Evolutionary conservation across 78 protist species (phyloP).

Genomic region (Thecamonas trahens): DNA sequence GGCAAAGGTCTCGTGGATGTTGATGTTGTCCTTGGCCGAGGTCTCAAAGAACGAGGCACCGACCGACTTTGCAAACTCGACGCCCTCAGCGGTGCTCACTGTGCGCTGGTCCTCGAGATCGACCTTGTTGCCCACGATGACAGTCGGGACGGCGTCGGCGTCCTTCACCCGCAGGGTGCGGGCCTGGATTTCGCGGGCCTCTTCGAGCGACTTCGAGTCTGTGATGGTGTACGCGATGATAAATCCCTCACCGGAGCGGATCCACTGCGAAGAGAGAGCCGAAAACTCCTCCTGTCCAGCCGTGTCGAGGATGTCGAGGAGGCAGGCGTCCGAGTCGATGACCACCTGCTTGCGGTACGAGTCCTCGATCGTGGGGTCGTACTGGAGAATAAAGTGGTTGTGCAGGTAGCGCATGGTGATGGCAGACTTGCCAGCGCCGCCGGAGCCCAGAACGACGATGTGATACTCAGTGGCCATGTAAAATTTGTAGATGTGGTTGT

Average conservation of each 20-base stretch:
- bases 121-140: constrained; percentile 37
- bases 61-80: not conserved
- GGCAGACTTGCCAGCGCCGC: too few relatives aligned
- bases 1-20: constrained; percentile 48
- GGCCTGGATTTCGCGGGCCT: constrained; percentile 46
- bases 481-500: too few relatives aligned
- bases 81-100: not conserved
- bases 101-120: constrained; percentile 16
- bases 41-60: not conserved
- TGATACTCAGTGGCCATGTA: too few relatives aligned
- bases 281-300: constrained; percentile 79
- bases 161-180: constrained; percentile 64
- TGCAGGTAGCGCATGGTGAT: too few relatives aligned
- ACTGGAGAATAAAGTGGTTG: too few relatives aligned
- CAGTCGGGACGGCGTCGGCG: constrained; percentile 29
- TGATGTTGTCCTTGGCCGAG: constrained; percentile 25
- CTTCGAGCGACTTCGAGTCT: constrained; percentile 46
- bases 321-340: too few relatives aligned
- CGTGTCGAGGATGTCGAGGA: constrained; percentile 70
- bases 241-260: constrained; percentile 74
- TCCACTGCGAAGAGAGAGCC: constrained; percentile 69
- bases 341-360: constrained; percentile 87
- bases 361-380: constrained; percentile 96
- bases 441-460: too few relatives aligned
- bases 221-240: constrained; percentile 71